Evolutionary conservation across 2,329 filamentous ascomycete species (phyloP).

Genomic region (Fusarium newnesense): DNA sequence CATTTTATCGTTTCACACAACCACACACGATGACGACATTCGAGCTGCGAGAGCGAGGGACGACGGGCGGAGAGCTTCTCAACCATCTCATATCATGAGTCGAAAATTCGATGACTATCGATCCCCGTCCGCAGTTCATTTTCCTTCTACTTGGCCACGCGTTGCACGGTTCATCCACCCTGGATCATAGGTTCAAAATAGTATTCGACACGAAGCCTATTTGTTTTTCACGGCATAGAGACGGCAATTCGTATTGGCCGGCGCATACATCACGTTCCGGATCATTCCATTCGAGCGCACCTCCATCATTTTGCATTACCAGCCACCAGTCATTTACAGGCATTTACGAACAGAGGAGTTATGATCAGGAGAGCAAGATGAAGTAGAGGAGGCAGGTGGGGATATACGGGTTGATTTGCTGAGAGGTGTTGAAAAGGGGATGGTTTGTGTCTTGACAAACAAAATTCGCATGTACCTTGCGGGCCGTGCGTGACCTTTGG

Average conservation of each 20-base stretch:
- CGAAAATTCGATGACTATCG: conserved; percentile 21
- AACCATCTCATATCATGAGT: conserved; percentile 13
- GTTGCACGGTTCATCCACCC: conserved; percentile 28
- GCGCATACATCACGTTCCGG: conserved; percentile 39
- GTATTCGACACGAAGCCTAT: conserved; percentile 23
- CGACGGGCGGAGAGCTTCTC: conserved; percentile 13
- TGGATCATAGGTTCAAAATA: conserved; percentile 6
- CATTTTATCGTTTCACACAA: conserved; percentile 21
- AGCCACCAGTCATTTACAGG: conserved; percentile 39
- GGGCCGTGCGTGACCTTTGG: conserved; percentile 3
- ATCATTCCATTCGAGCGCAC: conserved; percentile 37
- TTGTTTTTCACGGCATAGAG: conserved; percentile 30
- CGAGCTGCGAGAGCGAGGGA: conserved; percentile 23
- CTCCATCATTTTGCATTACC: conserved; percentile 36
- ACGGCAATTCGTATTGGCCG: conserved; percentile 17
- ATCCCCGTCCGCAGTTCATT: conserved; percentile 22
- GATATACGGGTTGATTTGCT: conserved; percentile 2
- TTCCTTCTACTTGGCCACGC: conserved; percentile 32
- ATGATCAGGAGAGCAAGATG: conserved; percentile 5
- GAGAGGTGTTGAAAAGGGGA: conserved; percentile 3
- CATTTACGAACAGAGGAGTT: conserved; percentile 38
- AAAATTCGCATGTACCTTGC: conserved; percentile 20
- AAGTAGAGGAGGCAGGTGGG: background rate
- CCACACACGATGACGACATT: conserved; percentile 26
- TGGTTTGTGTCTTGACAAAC: conserved; percentile 26